phyloP scores from a whole-genome alignment of 2,329 filamentous ascomycete genomes.

The Penicillium sp. region DNA sequence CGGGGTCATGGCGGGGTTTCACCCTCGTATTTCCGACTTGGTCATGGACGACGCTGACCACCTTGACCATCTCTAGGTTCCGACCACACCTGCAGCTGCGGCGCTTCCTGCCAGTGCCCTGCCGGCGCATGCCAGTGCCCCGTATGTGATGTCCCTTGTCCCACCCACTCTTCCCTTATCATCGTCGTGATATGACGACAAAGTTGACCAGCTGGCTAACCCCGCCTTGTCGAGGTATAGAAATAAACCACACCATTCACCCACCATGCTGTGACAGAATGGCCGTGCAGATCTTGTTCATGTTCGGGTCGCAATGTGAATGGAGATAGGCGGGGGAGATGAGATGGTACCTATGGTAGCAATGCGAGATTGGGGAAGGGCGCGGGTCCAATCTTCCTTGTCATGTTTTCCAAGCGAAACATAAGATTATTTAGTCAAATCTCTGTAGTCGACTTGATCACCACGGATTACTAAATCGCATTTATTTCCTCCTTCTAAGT shows the following conservation, averaged over 20 bases:
- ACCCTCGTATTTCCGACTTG: slow-evolving; percentile 4
- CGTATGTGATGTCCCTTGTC: slow-evolving; percentile 30
- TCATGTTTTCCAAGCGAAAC: slow-evolving; percentile 1
- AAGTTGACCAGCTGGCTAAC: slow-evolving; percentile 11
- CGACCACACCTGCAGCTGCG: slow-evolving; percentile 47
- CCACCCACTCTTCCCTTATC: neutral
- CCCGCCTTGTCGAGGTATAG: slow-evolving; percentile 11
- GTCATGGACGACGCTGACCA: slow-evolving; percentile 16
- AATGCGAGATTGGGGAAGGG: neutral
- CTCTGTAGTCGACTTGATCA: slow-evolving; percentile 13
- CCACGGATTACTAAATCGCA: slow-evolving; percentile 14
- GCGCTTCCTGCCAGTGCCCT: slow-evolving; percentile 47
- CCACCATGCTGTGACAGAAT: neutral
- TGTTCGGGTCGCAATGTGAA: neutral
- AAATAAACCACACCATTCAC: slow-evolving; percentile 24
- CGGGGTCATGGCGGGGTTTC: slow-evolving; percentile 27
- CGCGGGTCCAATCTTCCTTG: neutral
- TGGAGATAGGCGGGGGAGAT: neutral
- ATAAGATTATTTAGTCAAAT: slow-evolving; percentile 9
- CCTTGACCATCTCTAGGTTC: slow-evolving; percentile 24
- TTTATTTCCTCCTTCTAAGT: slow-evolving; percentile 24
- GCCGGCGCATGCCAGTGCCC: slow-evolving; percentile 46
- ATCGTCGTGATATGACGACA: neutral
- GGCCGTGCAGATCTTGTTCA: slow-evolving; percentile 4
- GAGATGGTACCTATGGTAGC: neutral